A percentile compares a stretch with the other conserved stretches of the same genome.
phyloP scores from a whole-genome alignment of 805 yeast genomes.

The Saccharomycopsis fermentans region DNA sequence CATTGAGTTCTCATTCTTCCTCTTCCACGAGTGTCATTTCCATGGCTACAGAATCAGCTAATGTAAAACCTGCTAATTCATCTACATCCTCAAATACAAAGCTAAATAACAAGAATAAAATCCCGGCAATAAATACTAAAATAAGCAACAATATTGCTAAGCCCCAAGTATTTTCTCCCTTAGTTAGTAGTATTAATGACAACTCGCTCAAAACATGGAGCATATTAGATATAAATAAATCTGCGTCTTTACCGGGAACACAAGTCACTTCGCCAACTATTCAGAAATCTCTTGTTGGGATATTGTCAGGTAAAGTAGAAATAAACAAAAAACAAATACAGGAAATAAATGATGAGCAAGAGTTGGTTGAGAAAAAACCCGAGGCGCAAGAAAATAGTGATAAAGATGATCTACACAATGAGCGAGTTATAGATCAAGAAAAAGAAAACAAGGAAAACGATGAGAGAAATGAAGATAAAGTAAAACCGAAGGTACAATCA shows the following conservation, averaged over 20 bases:
- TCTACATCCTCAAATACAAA: neutral
- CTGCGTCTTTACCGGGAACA: neutral
- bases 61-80: neutral
- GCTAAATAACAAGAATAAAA: neutral
- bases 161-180: neutral
- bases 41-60: neutral
- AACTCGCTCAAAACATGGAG: neutral
- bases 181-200: neutral
- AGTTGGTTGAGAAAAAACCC: too few relatives aligned
- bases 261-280: neutral
- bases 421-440: neutral
- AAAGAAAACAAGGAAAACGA: conserved; percentile 20
- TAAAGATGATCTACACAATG: neutral
- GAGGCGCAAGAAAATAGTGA: conserved; percentile 19
- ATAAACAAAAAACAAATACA: conserved; percentile 17
- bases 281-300: neutral
- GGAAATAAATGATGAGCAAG: too few relatives aligned
- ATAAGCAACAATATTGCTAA: neutral
- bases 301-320: conserved; percentile 11
- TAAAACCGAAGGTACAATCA: neutral
- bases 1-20: neutral
- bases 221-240: neutral
- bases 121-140: neutral
- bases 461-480: conserved; percentile 21
- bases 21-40: neutral